Base-by-base conservation (phyloP, 2,329 filamentous ascomycete genomes). In the Cryphonectria naterciae region DNA sequence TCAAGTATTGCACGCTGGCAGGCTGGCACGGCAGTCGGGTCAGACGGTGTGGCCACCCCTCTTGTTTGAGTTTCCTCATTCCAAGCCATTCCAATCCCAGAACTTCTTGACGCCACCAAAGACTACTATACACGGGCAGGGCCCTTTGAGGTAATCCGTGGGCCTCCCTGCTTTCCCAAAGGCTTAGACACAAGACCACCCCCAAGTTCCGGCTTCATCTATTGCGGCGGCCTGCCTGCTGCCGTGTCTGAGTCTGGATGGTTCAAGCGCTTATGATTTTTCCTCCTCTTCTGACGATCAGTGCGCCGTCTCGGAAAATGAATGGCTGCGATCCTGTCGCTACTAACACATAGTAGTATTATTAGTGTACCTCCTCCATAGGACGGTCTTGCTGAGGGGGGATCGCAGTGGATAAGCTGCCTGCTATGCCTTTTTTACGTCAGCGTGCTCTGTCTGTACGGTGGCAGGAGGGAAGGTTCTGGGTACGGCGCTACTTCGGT, bases 21-120 rank as follows among this genome's bases (percentile, higher is more conserved):
- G 6, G 43, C 43, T n/a, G 46, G 54, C 54, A 58, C 54, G 54
- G 54, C 54, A 58, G 54, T 58, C 54, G 54, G 46, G 54, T 58
- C 63, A 60, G 63, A 67, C 46, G 58, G 69, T 70, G 69, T 70
- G 65, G 56, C 69, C 69, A 70, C 69, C 69, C 63, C 28, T 62
- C 39, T 61, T 43, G 49, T 71, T 68, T 65, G 66, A 68, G 69
- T 61, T 68, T 66, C 66, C 43, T 32, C 19, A 49, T n/a, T 10
- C 19, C 46, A 49, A n/a, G 46, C 46, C 58, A 67, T 65, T 49
- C 65, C 66, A 63, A 32, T 32, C 54, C 25, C 28, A 58, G 17
- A 43, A 43, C 19, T 49, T 62, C 28, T 41, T 62, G 62, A 69
- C 65, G 69, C 67, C 69, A 71, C 69, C 52, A 32, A 19, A 28